phyloP scores from a whole-genome alignment of 495 filamentous ascomycete genomes.

The Aspergillus indologenus region DNA sequence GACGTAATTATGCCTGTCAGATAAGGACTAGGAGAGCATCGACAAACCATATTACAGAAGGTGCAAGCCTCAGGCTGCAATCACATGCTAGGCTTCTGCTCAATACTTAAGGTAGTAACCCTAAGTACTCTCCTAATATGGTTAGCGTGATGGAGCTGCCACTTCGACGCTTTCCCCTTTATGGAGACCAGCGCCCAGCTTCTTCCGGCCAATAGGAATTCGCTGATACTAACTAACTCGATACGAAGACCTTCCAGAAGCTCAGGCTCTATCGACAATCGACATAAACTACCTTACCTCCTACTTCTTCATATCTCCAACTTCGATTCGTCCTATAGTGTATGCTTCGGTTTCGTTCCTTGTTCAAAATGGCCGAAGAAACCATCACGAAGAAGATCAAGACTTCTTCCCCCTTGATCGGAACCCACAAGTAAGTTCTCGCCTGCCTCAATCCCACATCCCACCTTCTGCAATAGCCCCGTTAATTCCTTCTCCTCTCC shows the following conservation, averaged over 20 bases:
- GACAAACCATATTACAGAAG: neutral
- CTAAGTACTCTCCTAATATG: neutral
- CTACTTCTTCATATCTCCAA: neutral
- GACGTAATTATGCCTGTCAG: neutral
- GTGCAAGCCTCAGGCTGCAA: neutral
- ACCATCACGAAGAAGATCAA: constrained; percentile 70
- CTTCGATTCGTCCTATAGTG: constrained; percentile 14
- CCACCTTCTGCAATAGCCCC: neutral
- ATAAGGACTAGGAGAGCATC: neutral
- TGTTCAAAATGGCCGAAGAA: constrained; percentile 59
- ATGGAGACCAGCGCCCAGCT: neutral
- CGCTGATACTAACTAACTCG: neutral
- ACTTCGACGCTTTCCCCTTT: neutral
- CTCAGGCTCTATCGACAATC: too few relatives aligned
- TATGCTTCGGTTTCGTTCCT: constrained; percentile 31
- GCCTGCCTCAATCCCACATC: neutral
- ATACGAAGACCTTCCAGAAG: neutral
- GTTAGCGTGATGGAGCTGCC: neutral
- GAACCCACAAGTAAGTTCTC: constrained; percentile 70
- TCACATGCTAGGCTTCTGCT: neutral
- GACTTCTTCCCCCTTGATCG: constrained; percentile 62
- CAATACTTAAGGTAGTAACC: neutral
- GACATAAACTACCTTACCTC: too few relatives aligned
- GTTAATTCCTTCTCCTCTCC: neutral
- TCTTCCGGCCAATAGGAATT: neutral